Base-by-base conservation (phyloP, 163 green algal genomes). In the Trebouxiophyceae sp. region DNA sequence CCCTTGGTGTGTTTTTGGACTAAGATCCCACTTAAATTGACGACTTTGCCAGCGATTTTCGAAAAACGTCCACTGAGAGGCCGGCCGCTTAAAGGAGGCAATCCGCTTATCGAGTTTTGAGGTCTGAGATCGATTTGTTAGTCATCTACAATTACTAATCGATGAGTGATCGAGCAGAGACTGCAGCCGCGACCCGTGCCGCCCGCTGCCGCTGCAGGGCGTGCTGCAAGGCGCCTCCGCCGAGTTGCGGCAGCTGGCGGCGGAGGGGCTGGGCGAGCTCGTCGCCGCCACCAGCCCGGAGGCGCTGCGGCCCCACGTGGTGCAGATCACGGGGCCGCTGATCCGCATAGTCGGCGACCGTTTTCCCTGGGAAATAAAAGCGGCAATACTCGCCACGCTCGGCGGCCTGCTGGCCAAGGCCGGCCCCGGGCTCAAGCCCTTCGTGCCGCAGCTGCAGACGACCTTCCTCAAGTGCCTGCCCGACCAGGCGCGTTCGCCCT, bases 361-460 rank as follows among this genome's bases (percentile, higher is more conserved):
- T 24, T 83, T 87, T 63, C 68, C 77, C 5, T 80, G 70, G 60
- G 63, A 91, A 63, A 81, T 96, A 61, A 96, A 96, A 81, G 80
- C 81, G 0, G 91, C 92, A 54, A 95, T 99, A 64, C 75, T 98
- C 31, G 64, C 70, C 33, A 95, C 92, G 2, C 82, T 99, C 55
- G 89, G 84, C 32, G 58, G 89, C 45, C 78, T 98, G 30, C 91
- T 98, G 57, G 55, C 50, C 60, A 91, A 92, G 57, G 91, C 82
- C 2, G 90, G 92, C 5, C 29, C 80, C 22, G 86, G 74, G 2
- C 81, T 99, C 28, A 96, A 95, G 78, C 90, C 92, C 8, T 98
- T 99, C 71, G 86, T 97, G 67, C 89, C 93, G n/a, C 91, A 96
- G 81, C 87, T 99, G 62, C 93, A 99, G 79, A 96, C 93, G 39